These are phyloP conservation scores for Kockovaella imperatae DNA, from an alignment of 768 basidiomycete genomes.

Conservation along the genomic window DNA sequence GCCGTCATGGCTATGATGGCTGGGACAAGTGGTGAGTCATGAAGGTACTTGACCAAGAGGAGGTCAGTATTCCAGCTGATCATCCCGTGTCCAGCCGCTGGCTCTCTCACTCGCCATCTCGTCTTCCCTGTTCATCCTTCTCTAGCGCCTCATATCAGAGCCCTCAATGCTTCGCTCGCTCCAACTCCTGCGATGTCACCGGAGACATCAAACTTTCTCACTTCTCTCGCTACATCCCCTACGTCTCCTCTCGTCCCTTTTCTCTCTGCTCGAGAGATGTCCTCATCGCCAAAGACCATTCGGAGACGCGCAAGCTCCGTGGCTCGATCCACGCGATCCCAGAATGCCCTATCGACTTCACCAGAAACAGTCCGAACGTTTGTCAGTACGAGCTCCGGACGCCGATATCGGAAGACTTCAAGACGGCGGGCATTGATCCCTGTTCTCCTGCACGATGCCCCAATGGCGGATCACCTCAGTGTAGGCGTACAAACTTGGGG, in stretches of 20 bases:
- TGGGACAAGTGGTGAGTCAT: constrained; percentile 35
- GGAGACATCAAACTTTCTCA: constrained; percentile 24
- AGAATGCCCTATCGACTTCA: no score
- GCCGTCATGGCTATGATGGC: constrained; percentile 42
- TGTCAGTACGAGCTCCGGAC: no score
- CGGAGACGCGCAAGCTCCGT: no score
- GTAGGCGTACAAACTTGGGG: constrained; percentile 46
- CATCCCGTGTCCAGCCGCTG: constrained; percentile 16
- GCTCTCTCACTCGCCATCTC: constrained; percentile 36
- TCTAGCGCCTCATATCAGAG: constrained; percentile 14
- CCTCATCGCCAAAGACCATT: no score
- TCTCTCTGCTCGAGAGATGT: no score
- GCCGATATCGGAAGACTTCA: no score
- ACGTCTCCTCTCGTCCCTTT: constrained; percentile 12
- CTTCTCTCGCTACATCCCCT: constrained; percentile 24
- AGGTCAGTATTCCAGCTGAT: background rate
- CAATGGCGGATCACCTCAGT: constrained; percentile 39
- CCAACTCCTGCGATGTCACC: constrained; percentile 25
- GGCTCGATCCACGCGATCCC: no score
- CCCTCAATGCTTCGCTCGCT: constrained; percentile 2
- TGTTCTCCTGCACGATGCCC: constrained; percentile 41
- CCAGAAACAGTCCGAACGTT: background rate
- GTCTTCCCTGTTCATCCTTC: constrained; percentile 30
- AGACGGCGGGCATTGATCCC: constrained; percentile 19
- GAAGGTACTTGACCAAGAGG: background rate